Evolutionary conservation across 495 filamentous ascomycete species (phyloP).

Genomic region (Copromyces sp.): DNA sequence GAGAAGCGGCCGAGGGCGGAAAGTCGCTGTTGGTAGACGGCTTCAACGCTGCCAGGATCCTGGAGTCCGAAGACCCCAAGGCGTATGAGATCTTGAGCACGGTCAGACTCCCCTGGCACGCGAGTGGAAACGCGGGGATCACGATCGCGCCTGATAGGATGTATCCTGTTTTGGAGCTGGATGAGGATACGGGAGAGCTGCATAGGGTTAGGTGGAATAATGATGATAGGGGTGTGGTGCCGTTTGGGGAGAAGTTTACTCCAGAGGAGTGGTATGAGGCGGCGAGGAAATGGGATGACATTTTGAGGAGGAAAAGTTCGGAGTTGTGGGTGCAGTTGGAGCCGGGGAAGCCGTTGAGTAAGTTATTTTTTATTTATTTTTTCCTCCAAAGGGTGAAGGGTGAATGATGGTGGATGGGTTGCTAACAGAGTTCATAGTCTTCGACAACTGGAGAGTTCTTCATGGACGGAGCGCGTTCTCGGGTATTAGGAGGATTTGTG

Average conservation of each 20-base stretch:
- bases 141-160: slow-evolving; percentile 57
- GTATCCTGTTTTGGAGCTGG: slow-evolving; percentile 56
- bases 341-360: slow-evolving; percentile 70
- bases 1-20: slow-evolving; percentile 49
- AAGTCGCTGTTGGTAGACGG: slow-evolving; percentile 73
- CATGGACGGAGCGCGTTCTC: slow-evolving; percentile 76
- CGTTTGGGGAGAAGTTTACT: slow-evolving; percentile 18
- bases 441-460: slow-evolving; percentile 92
- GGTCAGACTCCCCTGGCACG: slow-evolving; percentile 56
- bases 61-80: slow-evolving; percentile 37
- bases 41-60: slow-evolving; percentile 53
- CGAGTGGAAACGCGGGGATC: slow-evolving; percentile 74
- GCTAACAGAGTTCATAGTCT: slow-evolving; percentile 42
- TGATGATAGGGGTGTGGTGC: slow-evolving; percentile 63
- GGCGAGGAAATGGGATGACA: slow-evolving; percentile 52
- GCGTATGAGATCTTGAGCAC: slow-evolving; percentile 43
- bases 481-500: slow-evolving; percentile 78
- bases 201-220: slow-evolving; percentile 84
- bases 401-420: background rate
- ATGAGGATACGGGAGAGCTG: slow-evolving; percentile 36
- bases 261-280: slow-evolving; percentile 64
- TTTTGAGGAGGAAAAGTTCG: slow-evolving; percentile 41
- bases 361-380: slow-evolving; percentile 16
- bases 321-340: slow-evolving; percentile 68
- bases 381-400: background rate